A percentile compares a stretch with the other conserved stretches of the same genome.
phyloP scores from a whole-genome alignment of 2,329 filamentous ascomycete genomes.

The Phyllosticta citriasiana region DNA sequence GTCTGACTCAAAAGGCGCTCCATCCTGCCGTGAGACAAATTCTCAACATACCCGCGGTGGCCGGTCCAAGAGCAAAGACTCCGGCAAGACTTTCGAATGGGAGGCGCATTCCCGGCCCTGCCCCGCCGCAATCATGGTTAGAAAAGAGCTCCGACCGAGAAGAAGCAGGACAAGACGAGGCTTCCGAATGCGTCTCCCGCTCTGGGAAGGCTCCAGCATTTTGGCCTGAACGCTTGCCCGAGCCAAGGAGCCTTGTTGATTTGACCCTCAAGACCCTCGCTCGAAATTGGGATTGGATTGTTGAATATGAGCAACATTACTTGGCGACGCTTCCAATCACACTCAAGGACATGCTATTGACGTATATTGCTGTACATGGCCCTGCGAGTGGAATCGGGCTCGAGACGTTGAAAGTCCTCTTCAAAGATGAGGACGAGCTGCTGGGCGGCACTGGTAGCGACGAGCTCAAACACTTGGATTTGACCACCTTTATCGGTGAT shows the following conservation, averaged over 20 bases:
- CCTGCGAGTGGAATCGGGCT: conserved; percentile 30
- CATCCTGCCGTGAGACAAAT: conserved; percentile 36
- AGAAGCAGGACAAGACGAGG: conserved; percentile 15
- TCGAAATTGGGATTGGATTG: conserved; percentile 45
- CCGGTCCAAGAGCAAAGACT: conserved; percentile 36
- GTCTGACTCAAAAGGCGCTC: conserved; percentile 32
- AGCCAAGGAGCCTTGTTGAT: conserved; percentile 38
- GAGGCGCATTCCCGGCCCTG: conserved; percentile 30
- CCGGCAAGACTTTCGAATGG: conserved; percentile 9
- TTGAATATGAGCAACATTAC: conserved; percentile 47
- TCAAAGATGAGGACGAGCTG: conserved; percentile 28
- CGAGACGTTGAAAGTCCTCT: conserved; percentile 41
- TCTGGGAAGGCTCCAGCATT: background rate
- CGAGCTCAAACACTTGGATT: conserved; percentile 41
- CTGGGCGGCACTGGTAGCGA: conserved; percentile 30
- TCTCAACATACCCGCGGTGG: conserved; percentile 35
- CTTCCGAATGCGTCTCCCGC: conserved; percentile 13
- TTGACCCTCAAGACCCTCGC: conserved; percentile 44
- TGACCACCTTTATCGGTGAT: conserved; percentile 40
- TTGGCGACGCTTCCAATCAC: conserved; percentile 41
- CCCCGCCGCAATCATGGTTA: conserved; percentile 38
- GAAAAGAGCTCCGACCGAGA: conserved; percentile 15
- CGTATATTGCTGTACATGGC: conserved; percentile 45
- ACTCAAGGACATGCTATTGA: conserved; percentile 44
- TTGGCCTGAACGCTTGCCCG: conserved; percentile 8